Base-by-base conservation (phyloP, 2,329 filamentous ascomycete genomes). In the Trichoderma endophyticum region DNA sequence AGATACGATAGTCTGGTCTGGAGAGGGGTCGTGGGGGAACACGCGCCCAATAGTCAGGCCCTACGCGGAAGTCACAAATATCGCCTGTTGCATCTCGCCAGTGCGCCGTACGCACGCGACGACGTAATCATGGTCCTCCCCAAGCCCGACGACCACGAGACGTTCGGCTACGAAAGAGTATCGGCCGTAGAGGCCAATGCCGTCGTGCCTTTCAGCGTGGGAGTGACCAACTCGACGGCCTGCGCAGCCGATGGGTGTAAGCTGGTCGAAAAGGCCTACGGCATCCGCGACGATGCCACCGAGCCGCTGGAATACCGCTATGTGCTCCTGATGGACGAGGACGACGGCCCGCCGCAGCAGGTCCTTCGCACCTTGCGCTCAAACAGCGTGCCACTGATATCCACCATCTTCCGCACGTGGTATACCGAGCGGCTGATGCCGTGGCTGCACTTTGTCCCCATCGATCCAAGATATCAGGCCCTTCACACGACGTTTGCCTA, bases 401-500 rank as follows among this genome's bases (percentile, higher is more conserved):
- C 89, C 1, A 90, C 90, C 0, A 84, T 95, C 7, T 95, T 95
- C 80, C 87, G 89, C 28, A 90, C 93, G 77, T 97, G 93, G 93
- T 93, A 91, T 80, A 91, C 93, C 72, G 89, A 91, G 64, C 88
- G 93, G 6, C 81, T 96, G 18, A 87, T 86, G 72, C 88, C 93
- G 0, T 97, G 93, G 93, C 83, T 91, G 59, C 93, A 97, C 79
- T 96, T 94, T 76, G 90, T 95, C 2, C 93, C 93, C 9, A 82
- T 95, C 18, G 93, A 96, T 78, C 75, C 91, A 2, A 87, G 93
- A 3, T 89, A 92, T 24, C 92, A 94, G 73, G 92, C 88, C 1
- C 82, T 96, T 54, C 93, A 92, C 83, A 90, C 89, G 73, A 93
- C 91, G 0, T 81, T 95, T 69, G 88, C 91, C 0, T 96, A 94